A percentile compares a stretch with the other conserved stretches of the same genome.
Conservation (phyloP, 73 alveolate genomes). For the Symbiodinium natans region DNA sequence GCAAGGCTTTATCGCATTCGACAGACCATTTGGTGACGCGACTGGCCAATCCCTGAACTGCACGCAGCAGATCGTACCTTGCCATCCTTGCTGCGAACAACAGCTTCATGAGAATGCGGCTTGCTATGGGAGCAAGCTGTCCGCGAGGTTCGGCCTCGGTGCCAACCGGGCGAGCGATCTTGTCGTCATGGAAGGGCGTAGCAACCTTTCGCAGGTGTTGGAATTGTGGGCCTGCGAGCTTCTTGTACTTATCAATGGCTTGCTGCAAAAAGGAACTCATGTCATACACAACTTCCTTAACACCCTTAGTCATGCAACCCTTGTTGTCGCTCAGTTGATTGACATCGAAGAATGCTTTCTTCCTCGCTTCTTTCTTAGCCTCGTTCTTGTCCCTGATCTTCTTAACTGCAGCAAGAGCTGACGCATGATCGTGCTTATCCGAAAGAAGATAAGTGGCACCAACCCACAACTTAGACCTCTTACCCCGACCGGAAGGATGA, state of each 20-base stretch:
- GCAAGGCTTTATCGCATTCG: neutral
- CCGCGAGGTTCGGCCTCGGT: too few species aligned
- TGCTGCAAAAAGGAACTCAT: slow-evolving; percentile 7
- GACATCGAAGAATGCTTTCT: neutral
- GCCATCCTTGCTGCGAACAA: slow-evolving; percentile 22
- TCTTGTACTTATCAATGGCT: neutral
- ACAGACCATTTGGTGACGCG: neutral
- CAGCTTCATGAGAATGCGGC: neutral
- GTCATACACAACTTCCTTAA: neutral
- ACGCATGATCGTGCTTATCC: too few species aligned
- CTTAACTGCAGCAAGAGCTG: neutral
- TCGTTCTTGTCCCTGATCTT: neutral
- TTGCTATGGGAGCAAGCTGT: too few species aligned
- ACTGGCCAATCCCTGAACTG: neutral
- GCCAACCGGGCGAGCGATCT: too few species aligned
- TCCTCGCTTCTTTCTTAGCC: neutral
- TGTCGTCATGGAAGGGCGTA: too few species aligned
- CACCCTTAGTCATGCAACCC: neutral
- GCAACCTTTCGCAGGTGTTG: too few species aligned
- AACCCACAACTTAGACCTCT: too few species aligned
- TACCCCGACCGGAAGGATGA: too few species aligned
- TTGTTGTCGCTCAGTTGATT: neutral
- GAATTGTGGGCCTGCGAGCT: too few species aligned
- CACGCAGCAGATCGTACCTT: neutral
- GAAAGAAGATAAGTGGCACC: too few species aligned